A percentile compares a stretch with the other conserved stretches of the same genome.
Evolutionary conservation across 441 rosid genomes (phyloP).

Genomic region (Syzygium malaccense): DNA sequence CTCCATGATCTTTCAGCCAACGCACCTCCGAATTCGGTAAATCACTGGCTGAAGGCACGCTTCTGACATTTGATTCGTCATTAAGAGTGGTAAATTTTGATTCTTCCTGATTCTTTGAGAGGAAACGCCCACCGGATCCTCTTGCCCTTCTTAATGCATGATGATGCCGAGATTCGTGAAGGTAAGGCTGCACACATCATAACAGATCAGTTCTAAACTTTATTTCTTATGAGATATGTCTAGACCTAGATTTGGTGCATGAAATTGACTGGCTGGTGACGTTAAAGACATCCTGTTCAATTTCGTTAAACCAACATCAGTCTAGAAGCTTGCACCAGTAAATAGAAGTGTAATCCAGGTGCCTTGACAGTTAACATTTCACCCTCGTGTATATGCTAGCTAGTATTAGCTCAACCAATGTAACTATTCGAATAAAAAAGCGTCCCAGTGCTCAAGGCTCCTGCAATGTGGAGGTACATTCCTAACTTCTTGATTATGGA

Average conservation of each 20-base stretch:
- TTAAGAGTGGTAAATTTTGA: conserved; percentile 14
- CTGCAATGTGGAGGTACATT: not conserved
- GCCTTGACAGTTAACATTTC: not conserved
- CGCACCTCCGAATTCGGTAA: conserved; percentile 32
- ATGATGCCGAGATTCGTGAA: conserved; percentile 80
- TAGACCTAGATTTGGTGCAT: not conserved
- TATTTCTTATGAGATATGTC: not conserved
- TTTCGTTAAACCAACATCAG: not conserved
- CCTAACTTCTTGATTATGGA: not conserved
- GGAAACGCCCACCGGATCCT: conserved; percentile 82
- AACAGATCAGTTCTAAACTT: not conserved
- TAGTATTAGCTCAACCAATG: not conserved
- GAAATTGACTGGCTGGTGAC: not conserved
- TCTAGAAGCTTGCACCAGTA: not conserved
- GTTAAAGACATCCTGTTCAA: not conserved
- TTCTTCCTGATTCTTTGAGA: conserved; percentile 49
- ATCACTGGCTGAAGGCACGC: conserved; percentile 13
- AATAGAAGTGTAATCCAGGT: not conserved
- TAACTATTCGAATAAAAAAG: not conserved
- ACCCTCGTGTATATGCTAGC: not conserved
- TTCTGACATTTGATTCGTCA: conserved; percentile 9
- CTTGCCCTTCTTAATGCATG: conserved; percentile 85
- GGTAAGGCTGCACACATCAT: conserved; percentile 50
- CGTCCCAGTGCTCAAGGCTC: not conserved
- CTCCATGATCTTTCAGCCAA: conserved; percentile 21